Base-by-base conservation (phyloP, 1,139 yeast species). In the Kurtzmaniella quercitrusa region DNA sequence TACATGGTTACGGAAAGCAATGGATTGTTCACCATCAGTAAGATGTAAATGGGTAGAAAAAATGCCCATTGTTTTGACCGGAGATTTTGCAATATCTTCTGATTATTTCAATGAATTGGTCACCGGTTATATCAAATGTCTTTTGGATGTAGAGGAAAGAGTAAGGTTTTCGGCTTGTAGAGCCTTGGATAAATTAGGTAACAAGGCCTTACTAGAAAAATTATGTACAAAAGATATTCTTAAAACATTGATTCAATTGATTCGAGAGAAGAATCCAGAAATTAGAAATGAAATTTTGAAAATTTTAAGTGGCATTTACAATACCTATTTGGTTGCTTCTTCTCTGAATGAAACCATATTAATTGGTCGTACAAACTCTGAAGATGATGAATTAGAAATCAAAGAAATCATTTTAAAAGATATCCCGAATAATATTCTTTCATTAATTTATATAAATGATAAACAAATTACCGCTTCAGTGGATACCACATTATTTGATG, bases 371-470 rank as follows among this genome's bases (percentile, higher is more conserved):
- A 3, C 15, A 12, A 58, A 55, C 43, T 45, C 52, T 16, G 62
- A 58, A 25, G 49, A 53, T 3, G 75, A 67, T 31, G 55, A 70
- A 5, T 65, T 64, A 43, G 68, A 68, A 12, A 55, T 80, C 15
- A 66, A 81, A 18, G 64, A 68, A 3, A 38, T 56, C 31, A 55
- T 67, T 8, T 47, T 55, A 9, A 46, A 49, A 3, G 74, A 77
- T 52, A 80, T 89, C 19, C 96, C 96, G 1, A 79, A 81, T 42
- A 75, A 75, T 34, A 62, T 90, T 1, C 64, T 90, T 44, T 79
- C 82, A 16, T 72, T 89, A 43, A 72, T 85, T 38, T 90, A 87
- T 56, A 85, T 90, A 49, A 88, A 89, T 58, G 91, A 87, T 54
- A 73, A 67, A 44, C 70, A 71, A 16, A 82, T 89, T 43, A 87